phyloP scores from a whole-genome alignment of 768 basidiomycete species.

The Psilocybe tampanensis region DNA sequence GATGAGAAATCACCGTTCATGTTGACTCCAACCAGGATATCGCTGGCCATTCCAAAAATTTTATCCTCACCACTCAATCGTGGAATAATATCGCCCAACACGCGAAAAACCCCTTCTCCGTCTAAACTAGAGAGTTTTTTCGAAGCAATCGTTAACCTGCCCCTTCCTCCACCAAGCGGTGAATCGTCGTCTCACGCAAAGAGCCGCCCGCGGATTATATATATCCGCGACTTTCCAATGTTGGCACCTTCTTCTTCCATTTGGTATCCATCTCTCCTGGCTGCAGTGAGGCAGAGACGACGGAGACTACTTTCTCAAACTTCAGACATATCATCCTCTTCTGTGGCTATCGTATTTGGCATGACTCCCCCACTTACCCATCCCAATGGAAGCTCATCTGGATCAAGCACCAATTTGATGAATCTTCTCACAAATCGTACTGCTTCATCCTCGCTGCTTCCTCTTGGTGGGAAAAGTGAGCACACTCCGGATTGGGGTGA shows the following conservation, averaged over 20 bases:
- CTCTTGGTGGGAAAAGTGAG: conserved; percentile 34
- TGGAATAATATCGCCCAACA: conserved; percentile 40
- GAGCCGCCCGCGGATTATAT: conserved; percentile 69
- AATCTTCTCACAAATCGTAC: conserved; percentile 49
- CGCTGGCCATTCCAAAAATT: conserved; percentile 40
- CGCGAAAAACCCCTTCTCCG: conserved; percentile 47
- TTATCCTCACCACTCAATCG: conserved; percentile 39
- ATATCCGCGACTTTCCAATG: conserved; percentile 80
- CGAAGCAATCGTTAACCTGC: conserved; percentile 73
- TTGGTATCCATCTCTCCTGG: conserved; percentile 83
- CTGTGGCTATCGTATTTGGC: conserved; percentile 87
- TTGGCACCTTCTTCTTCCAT: conserved; percentile 69
- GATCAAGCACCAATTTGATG: conserved; percentile 39
- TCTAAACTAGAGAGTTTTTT: conserved; percentile 73
- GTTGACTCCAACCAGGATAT: conserved; percentile 40
- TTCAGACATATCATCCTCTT: conserved; percentile 61
- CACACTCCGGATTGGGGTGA: conserved; percentile 59
- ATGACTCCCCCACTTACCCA: conserved; percentile 76
- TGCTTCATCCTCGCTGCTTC: conserved; percentile 29
- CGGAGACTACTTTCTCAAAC: conserved; percentile 63
- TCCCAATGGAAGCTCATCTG: conserved; percentile 32
- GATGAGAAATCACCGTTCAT: conserved; percentile 32
- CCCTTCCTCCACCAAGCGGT: conserved; percentile 22
- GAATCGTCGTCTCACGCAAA: conserved; percentile 6
- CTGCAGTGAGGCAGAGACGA: conserved; percentile 77